Base-by-base conservation (phyloP, 208 protist species). In the Acanthamoeba culbertsoni region DNA sequence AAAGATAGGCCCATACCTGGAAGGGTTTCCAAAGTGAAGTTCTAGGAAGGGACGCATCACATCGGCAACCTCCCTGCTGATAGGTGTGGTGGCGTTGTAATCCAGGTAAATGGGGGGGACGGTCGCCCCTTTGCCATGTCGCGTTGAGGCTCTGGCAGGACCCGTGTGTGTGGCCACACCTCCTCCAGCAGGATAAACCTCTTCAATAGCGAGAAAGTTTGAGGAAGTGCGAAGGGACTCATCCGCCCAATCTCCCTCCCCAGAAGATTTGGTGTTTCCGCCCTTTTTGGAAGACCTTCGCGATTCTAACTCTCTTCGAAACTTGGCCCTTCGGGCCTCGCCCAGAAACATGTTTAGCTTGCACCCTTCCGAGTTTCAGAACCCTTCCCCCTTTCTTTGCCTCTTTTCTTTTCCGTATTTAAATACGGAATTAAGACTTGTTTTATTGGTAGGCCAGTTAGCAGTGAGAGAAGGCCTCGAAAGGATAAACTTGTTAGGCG, bases 31-130 rank as follows among this genome's bases (percentile, higher is more conserved):
- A 65, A 94, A 93, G 62, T 82, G 37, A 2, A 51, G 18, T 26
- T 35, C 35, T 23, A 96, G 43, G 75, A 45, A 91, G 12, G 93
- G 84, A 6, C 26, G 57, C 84, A 86, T 84, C 8, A 53, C 63
- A 35, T 68, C 86, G 8, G 93, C 92, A 16, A 98, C 98, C 73
- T 98, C 97, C 1, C 93, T 75, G 68, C 96, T 97, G 43, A 99
- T 95, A 1, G 98, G 98, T 0, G 98, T 98, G 4, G 98, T 99
- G 43, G 98, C 98, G 93, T 99, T 98, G 94, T 98, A 97, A 95
- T 99, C 98, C 37, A 99, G 95, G 93, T 99, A 99, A 63, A 99
- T 98, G 33, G 97, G 97, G 4, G 42, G 16, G 42, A 8, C 14
- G 14, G 53, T 26, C 0, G 26, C 45, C 23, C 7, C 7, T 10